These are phyloP conservation scores for Boletales sp. DNA, from an alignment of 768 basidiomycete genomes.

Conservation along the genomic window DNA sequence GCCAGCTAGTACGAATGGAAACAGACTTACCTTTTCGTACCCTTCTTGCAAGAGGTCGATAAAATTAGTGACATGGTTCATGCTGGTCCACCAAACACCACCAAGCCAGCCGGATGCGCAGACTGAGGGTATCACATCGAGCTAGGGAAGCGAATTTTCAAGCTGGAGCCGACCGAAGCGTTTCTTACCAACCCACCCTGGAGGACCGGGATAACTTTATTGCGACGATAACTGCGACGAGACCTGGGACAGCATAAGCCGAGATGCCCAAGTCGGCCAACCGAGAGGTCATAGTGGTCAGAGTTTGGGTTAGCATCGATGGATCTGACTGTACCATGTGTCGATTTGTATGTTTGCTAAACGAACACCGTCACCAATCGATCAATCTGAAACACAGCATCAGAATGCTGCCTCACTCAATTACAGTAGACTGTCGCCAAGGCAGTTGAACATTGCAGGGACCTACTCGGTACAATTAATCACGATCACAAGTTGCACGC, in stretches of 20 bases:
- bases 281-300: background rate
- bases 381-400: too few species aligned
- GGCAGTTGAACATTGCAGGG: too few species aligned
- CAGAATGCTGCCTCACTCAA: too few species aligned
- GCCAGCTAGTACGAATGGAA: too few species aligned
- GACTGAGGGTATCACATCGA: slow-evolving; percentile 27
- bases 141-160: slow-evolving; percentile 6
- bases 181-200: background rate
- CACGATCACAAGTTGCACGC: too few species aligned
- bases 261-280: background rate
- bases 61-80: slow-evolving; percentile 12
- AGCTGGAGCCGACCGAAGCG: background rate
- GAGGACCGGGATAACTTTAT: background rate
- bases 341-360: too few species aligned
- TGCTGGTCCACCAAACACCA: slow-evolving; percentile 22
- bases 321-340: too few species aligned
- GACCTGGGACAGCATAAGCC: background rate
- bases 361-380: too few species aligned
- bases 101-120: slow-evolving; percentile 23
- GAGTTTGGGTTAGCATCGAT: too few species aligned
- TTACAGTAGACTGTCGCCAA: too few species aligned
- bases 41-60: slow-evolving; percentile 28
- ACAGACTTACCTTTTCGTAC: slow-evolving; percentile 24
- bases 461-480: too few species aligned
- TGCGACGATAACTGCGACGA: background rate